Evolutionary conservation across 495 filamentous ascomycete genomes (phyloP), one percentile per base, ranked within the genome.

Genomic region (Monascus purpureus): DNA sequence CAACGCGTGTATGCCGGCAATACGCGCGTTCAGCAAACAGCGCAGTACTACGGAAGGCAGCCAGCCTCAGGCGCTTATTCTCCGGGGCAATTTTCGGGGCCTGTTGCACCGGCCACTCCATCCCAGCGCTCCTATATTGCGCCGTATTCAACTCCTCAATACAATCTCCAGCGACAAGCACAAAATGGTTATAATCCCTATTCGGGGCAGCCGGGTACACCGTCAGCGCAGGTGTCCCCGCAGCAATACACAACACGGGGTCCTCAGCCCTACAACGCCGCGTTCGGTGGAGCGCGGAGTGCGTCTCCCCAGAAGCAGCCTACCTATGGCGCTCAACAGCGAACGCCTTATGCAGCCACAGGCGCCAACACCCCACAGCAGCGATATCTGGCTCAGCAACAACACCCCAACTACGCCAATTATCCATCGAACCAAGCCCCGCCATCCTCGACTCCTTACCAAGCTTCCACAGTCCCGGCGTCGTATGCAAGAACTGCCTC

Each of bases 41-140:
- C 63, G 20, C 56, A 52, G 11, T 62, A 62, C 39, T 61, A 59
- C 36, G 49, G 39, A 19, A 48, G 63, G 15, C 67, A 61, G 28
- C 45, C 56, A 8, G 61, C 63, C 11, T 37, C 51, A 3, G 43
- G 40, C 8, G 37, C 52, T 5, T 62, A 45, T 29, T 57, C 52
- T 12, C 51, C 57, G n/a, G 49, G 42, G 8, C 37, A 38, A 4
- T 43, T 48, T 23, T 56, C 56, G 2, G 54, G 42, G 14, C 38
- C 48, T 36, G 55, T 56, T 28, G 56, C 61, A 20, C 57, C 65
- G 6, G 45, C 58, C 12, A 68, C 66, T 19, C 56, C 59, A 13
- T 42, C 50, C 15, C 65, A 65, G 33, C 56, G 62, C 11, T 46
- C 36, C 25, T 55, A 39, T 34, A 38, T 36, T 32, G 50, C 51